Evolutionary conservation across 257 asterid species (phyloP), one percentile per base, ranked within the genome.

Genomic region (Solanum gracilifrons): DNA sequence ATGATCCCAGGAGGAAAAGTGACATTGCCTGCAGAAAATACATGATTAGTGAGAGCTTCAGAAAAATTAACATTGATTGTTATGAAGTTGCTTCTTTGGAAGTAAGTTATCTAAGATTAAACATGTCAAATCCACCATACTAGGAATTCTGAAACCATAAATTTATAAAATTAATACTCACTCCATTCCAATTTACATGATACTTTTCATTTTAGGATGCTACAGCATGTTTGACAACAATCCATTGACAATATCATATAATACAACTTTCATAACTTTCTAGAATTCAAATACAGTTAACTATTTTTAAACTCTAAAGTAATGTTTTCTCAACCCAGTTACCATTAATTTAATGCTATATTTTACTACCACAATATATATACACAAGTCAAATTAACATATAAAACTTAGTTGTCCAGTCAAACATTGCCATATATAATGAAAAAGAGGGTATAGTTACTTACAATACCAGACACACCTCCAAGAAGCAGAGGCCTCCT

Each of bases 401-500:
- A 74, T 55, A 41, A 77, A 60, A 82, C 43, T 48, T 62, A 82
- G 69, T 48, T 5, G 27, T 48, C 43, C 41, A 48, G 29, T 29
- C 43, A 48, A 48, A 48, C 85, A 82, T 27, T 21, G 82, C 25
- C 51, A 33, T 36, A 88, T 55, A 86, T 32, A 74, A 69, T 33
- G 74, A 15, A 36, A 68, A 71, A 31, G 12, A 76, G n/a, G 82
- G 11, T 15, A 16, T 21, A 82, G 86, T 21, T 71, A 91, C 98
- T 93, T 94, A 97, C 99, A 89, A 97, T 94, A 36, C 99, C 99
- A 91, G 99, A 95, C 86, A 96, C 99, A 74, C 99, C 99, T 68
- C 97, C 98, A 88, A 97, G 99, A 75, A 97, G 95, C 91, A 97
- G 88, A 88, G 99, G 99, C 86, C 99, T 93, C 91, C 99, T 95